Evolutionary conservation across 306 rosid genomes (phyloP).

Genomic region (Quercus variabilis): DNA sequence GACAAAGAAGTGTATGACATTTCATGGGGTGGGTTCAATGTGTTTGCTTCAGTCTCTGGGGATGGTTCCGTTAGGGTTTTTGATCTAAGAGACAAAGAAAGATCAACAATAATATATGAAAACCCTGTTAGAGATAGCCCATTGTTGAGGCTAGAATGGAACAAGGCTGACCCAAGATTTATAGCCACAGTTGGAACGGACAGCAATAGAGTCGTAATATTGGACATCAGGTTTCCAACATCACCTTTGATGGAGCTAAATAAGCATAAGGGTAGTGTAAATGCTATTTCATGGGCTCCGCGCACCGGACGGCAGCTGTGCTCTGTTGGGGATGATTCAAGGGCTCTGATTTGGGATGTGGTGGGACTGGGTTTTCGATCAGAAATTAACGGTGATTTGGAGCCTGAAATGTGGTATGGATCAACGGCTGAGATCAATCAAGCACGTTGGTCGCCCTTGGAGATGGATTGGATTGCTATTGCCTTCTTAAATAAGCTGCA

Average conservation of each 20-base stretch:
- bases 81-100: constrained; percentile 60
- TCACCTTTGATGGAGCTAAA: constrained; percentile 47
- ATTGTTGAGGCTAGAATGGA: constrained; percentile 63
- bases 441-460: constrained; percentile 56
- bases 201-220: constrained; percentile 48
- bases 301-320: constrained; percentile 45
- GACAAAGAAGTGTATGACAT: constrained; percentile 71
- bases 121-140: constrained; percentile 41
- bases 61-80: constrained; percentile 69
- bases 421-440: constrained; percentile 53
- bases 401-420: constrained; percentile 53
- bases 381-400: constrained; percentile 18
- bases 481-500: constrained; percentile 47
- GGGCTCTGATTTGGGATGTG: constrained; percentile 73
- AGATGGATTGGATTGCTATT: constrained; percentile 54
- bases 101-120: constrained; percentile 63
- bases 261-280: constrained; percentile 53
- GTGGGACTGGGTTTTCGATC: constrained; percentile 19
- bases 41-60: constrained; percentile 67
- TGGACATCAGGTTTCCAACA: constrained; percentile 66
- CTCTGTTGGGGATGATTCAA: constrained; percentile 55
- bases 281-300: constrained; percentile 64
- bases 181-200: constrained; percentile 57
- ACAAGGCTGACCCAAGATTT: constrained; percentile 58
- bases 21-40: constrained; percentile 68